Evolutionary conservation across 139 green algal genomes (phyloP).

Genomic region (Coelastrella sp.): DNA sequence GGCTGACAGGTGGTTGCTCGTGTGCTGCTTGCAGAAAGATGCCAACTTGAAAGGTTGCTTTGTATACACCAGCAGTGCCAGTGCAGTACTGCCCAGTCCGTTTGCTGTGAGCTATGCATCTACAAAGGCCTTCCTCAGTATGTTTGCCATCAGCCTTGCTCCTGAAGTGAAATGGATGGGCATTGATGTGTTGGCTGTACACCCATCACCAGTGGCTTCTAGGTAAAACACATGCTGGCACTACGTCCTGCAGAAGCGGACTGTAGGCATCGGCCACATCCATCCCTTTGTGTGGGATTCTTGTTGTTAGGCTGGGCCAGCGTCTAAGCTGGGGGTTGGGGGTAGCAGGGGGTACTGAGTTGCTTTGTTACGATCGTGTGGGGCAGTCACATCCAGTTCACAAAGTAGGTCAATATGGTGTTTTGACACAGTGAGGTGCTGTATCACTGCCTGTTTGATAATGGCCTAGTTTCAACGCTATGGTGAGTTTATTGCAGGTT

Average conservation of each 20-base stretch:
- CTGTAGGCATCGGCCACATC: too few relatives aligned
- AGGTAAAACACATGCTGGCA: slow-evolving; percentile 30
- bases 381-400: neutral
- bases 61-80: slow-evolving; percentile 92
- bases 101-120: slow-evolving; percentile 88
- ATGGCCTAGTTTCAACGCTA: too few relatives aligned
- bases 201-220: slow-evolving; percentile 94
- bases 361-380: neutral
- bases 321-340: too few relatives aligned
- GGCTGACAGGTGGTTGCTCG: neutral
- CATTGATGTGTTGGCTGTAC: slow-evolving; percentile 96
- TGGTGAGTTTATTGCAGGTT: neutral
- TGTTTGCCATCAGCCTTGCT: slow-evolving; percentile 70
- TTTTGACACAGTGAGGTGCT: neutral
- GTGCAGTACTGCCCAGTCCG: slow-evolving; percentile 86
- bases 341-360: too few relatives aligned
- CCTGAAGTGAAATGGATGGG: slow-evolving; percentile 88
- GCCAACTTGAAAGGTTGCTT: slow-evolving; percentile 89
- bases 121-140: slow-evolving; percentile 90
- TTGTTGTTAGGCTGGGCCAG: too few relatives aligned
- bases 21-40: slow-evolving; percentile 59
- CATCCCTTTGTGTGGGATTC: too few relatives aligned
- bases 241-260: too few relatives aligned
- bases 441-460: neutral
- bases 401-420: neutral